Conservation (phyloP, 192 early-diverging fungal genomes). For the Coemansia sp. region DNA sequence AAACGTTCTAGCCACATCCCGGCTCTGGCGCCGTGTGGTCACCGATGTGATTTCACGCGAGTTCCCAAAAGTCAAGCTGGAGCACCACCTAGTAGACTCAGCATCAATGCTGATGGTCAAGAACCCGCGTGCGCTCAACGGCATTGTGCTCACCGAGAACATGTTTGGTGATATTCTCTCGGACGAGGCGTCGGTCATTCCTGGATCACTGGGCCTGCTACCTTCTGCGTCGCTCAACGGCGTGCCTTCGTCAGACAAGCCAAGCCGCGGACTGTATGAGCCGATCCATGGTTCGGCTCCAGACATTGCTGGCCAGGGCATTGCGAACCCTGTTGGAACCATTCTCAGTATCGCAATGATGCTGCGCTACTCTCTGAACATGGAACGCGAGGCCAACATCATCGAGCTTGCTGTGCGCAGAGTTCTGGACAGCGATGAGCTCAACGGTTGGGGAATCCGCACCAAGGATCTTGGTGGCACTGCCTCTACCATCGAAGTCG, state of each 20-base stretch:
- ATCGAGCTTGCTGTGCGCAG: conserved; percentile 89
- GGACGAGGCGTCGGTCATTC: conserved; percentile 95
- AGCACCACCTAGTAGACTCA: conserved; percentile 95
- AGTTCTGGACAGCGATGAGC: conserved; percentile 81
- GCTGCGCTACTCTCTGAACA: conserved; percentile 89
- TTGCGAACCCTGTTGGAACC: conserved; percentile 97
- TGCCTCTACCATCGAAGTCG: conserved; percentile 84
- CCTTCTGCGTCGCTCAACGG: conserved; percentile 89
- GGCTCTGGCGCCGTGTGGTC: conserved; percentile 94
- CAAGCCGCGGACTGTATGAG: conserved; percentile 89
- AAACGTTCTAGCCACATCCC: conserved; percentile 95
- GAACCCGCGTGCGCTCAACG: conserved; percentile 87
- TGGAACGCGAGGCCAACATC: conserved; percentile 86
- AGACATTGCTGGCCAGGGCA: conserved; percentile 96
- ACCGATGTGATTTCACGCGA: conserved; percentile 85
- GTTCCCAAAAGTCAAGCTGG: conserved; percentile 82
- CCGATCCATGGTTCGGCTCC: conserved; percentile 99
- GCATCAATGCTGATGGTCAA: conserved; percentile 96
- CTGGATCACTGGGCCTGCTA: conserved; percentile 88
- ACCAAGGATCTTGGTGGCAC: conserved; percentile 89
- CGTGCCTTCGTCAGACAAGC: conserved; percentile 70
- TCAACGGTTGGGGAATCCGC: conserved; percentile 69
- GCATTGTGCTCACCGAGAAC: conserved; percentile 96
- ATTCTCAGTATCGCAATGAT: conserved; percentile 95
- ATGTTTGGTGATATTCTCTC: conserved; percentile 99